A percentile compares a stretch with the other conserved stretches of the same genome.
Conservation (phyloP, 2,329 filamentous ascomycete species). For the Pseudogymnoascus sp. region DNA sequence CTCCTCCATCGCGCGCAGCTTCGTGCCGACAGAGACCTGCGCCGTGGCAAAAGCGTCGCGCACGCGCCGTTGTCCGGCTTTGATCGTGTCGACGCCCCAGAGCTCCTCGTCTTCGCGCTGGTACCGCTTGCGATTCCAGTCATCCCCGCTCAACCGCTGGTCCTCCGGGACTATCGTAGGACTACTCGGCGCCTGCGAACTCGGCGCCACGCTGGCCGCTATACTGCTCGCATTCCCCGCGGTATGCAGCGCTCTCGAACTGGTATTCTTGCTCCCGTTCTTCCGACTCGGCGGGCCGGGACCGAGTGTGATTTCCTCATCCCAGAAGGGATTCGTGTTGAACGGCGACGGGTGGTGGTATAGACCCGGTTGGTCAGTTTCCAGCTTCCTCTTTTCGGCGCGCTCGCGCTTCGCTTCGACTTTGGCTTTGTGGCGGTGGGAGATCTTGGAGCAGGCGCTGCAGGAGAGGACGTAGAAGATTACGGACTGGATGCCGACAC, state of each 20-base stretch:
- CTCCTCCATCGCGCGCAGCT: slow-evolving; percentile 46
- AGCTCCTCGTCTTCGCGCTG: slow-evolving; percentile 83
- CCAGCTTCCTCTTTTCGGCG: slow-evolving; percentile 54
- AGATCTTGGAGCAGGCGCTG: slow-evolving; percentile 66
- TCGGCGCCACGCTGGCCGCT: slow-evolving; percentile 28
- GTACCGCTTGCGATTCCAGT: slow-evolving; percentile 72
- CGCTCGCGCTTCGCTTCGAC: slow-evolving; percentile 62
- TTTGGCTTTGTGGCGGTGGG: slow-evolving; percentile 61
- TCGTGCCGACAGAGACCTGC: slow-evolving; percentile 41
- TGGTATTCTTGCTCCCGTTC: slow-evolving; percentile 46
- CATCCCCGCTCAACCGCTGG: slow-evolving; percentile 39
- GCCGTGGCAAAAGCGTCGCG: slow-evolving; percentile 29
- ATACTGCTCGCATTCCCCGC: slow-evolving; percentile 48
- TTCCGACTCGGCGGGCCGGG: slow-evolving; percentile 53
- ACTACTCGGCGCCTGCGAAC: slow-evolving; percentile 32
- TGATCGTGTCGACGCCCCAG: slow-evolving; percentile 50
- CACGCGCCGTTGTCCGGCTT: slow-evolving; percentile 42
- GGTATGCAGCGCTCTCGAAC: slow-evolving; percentile 52
- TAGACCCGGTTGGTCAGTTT: slow-evolving; percentile 61
- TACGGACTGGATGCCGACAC: slow-evolving; percentile 62
- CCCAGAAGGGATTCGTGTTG: slow-evolving; percentile 82
- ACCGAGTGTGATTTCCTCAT: slow-evolving; percentile 75
- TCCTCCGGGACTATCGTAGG: slow-evolving; percentile 41
- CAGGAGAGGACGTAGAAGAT: slow-evolving; percentile 73
- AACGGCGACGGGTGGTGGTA: slow-evolving; percentile 78